These are phyloP conservation scores for Kwoniella sp. DNA, from an alignment of 768 basidiomycete genomes.

Conservation along the genomic window DNA sequence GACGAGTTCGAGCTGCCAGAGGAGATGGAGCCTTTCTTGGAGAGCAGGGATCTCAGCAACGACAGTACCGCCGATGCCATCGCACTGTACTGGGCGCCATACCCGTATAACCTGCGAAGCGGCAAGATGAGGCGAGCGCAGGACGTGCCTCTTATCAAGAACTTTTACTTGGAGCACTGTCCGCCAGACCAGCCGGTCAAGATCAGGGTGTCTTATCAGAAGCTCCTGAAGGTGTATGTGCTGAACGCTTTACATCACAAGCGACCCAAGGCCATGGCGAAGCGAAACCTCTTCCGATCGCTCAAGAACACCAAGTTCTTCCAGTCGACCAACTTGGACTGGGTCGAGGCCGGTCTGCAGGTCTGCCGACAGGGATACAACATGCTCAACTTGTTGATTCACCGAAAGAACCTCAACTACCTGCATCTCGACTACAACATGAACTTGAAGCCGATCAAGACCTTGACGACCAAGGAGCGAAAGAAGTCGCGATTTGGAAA, in stretches of 20 bases:
- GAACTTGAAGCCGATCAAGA: slow-evolving; percentile 92
- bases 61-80: slow-evolving; percentile 94
- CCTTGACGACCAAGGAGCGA: slow-evolving; percentile 96
- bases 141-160: slow-evolving; percentile 92
- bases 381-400: slow-evolving; percentile 97
- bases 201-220: slow-evolving; percentile 98
- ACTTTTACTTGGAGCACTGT: slow-evolving; percentile 98
- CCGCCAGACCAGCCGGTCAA: slow-evolving; percentile 94
- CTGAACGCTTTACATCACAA: slow-evolving; percentile 86
- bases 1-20: slow-evolving; percentile 82
- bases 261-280: slow-evolving; percentile 92
- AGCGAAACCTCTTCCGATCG: slow-evolving; percentile 86
- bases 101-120: slow-evolving; percentile 87
- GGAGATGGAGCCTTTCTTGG: slow-evolving; percentile 71
- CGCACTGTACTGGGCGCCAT: slow-evolving; percentile 96
- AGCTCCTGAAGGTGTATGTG: slow-evolving; percentile 86
- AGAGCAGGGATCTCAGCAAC: slow-evolving; percentile 72
- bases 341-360: slow-evolving; percentile 98
- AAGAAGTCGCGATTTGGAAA: slow-evolving; percentile 99
- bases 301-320: slow-evolving; percentile 98
- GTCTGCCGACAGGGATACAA: slow-evolving; percentile 99
- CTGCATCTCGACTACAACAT: slow-evolving; percentile 96
- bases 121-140: slow-evolving; percentile 91
- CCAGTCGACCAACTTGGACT: slow-evolving; percentile 94
- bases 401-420: slow-evolving; percentile 74